A percentile compares a stretch with the other conserved stretches of the same genome.
Evolutionary conservation across 169 alveolate genomes (phyloP).

Genomic region (Cryptosporidium meleagridis): DNA sequence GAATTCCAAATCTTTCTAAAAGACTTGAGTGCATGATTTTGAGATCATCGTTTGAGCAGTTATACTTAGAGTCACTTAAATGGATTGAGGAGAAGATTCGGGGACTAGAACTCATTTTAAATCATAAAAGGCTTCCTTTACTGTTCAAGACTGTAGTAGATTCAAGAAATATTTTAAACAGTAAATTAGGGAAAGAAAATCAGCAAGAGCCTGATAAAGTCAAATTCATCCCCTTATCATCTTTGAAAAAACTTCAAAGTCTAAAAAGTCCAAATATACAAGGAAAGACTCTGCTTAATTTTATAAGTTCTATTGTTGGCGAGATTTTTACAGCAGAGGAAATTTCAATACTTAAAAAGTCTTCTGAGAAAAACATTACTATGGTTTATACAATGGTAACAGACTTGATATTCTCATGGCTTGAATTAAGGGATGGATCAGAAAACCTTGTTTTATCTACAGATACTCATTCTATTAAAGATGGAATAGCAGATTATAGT

Average conservation of each 20-base stretch:
- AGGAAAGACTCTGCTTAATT: constrained; percentile 43
- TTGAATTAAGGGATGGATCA: constrained; percentile 33
- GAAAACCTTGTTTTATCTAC: not conserved
- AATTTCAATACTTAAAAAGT: constrained; percentile 31
- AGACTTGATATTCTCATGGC: constrained; percentile 60
- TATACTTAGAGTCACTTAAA: constrained; percentile 48
- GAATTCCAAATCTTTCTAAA: constrained; percentile 46
- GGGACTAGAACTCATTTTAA: constrained; percentile 28
- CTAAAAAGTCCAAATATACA: constrained; percentile 52
- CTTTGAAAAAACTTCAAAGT: constrained; percentile 42
- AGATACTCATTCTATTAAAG: not conserved
- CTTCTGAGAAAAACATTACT: constrained; percentile 50
- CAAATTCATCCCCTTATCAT: constrained; percentile 55
- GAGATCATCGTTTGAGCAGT: constrained; percentile 63
- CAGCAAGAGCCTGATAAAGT: constrained; percentile 7
- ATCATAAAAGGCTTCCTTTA: constrained; percentile 27
- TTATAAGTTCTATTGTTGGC: constrained; percentile 61
- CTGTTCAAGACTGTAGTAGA: constrained; percentile 30
- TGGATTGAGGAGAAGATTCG: constrained; percentile 59
- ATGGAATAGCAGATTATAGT: not conserved
- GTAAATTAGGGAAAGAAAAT: constrained; percentile 1
- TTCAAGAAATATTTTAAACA: constrained; percentile 48
- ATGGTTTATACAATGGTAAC: constrained; percentile 55
- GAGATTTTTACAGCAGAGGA: constrained; percentile 53
- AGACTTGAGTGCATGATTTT: constrained; percentile 73